Base-by-base conservation (phyloP, 257 asterid species). In the Solanum phureja region DNA sequence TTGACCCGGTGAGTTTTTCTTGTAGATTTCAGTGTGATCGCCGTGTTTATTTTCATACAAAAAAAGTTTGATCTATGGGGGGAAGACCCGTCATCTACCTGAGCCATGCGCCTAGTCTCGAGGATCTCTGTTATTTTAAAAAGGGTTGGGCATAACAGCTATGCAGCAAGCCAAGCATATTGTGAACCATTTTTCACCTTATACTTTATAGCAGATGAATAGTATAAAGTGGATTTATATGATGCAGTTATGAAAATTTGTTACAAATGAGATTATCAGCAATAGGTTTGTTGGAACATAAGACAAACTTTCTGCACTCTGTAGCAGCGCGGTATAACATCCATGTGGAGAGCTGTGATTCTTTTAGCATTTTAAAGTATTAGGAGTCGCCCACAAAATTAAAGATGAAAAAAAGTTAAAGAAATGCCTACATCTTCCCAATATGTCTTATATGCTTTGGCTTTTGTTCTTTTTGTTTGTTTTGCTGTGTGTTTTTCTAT, bases 1-100 rank as follows among this genome's bases (percentile, higher is more conserved):
- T 95, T 87, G 98, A 97, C 94, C 92, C 94, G 46, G 99, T 96
- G 88, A 93, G 98, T 92, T 52, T 33, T 84, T 77, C 69, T 46
- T 29, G 9, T 46, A 19, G 42, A 29, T 49, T 79, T 81, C 11
- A 5, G 16, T 29, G 69, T 29, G 56, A 8, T 81, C 69, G 29
- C 29, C 29, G 37, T 31, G 31, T 44, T 14, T 81, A 4, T 44
- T 44, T 27, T 29, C 66, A 72, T 73, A 73, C 46, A 34, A 73
- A 19, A 72, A 8, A 72, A 18, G 44, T 18, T 2, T 69, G 35
- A 72, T 73, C 46, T 27, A 8, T 34, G 44, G 29, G 27, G 16
- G 27, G 27, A 6, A 23, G 81, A 12, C 46, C 27, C 27, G 8
- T 34, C 38, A 34, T 73, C 46, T 23, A 33, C 14, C 1, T 8